Percentiles rank a stretch among this genome's conserved stretches.
Evolutionary conservation across 208 protist species (phyloP).

Genomic region (Leptomonas seymouri): DNA sequence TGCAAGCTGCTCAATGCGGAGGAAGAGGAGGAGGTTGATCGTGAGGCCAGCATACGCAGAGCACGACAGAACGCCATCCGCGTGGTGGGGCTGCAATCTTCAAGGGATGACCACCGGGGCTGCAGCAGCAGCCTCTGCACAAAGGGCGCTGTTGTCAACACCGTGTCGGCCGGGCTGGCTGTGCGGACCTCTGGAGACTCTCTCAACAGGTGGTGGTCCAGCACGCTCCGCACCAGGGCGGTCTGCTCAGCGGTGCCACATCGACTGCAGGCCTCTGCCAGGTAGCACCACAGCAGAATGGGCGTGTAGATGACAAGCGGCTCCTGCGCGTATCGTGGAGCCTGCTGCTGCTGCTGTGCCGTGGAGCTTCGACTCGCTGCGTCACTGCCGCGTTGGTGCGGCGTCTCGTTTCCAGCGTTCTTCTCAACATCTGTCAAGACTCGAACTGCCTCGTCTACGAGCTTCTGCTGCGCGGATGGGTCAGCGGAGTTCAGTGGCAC

Average conservation of each 20-base stretch:
- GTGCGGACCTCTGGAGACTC: conserved; percentile 10
- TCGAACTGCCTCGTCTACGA: conserved; percentile 49
- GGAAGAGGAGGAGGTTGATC: not conserved
- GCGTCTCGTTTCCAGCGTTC: not conserved
- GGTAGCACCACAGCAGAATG: conserved; percentile 63
- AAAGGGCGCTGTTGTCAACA: conserved; percentile 18
- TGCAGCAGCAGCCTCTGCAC: conserved; percentile 36
- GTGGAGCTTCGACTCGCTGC: not conserved
- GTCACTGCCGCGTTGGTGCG: not conserved
- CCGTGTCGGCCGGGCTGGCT: not conserved
- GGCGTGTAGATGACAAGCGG: conserved; percentile 23
- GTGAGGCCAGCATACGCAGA: conserved; percentile 16
- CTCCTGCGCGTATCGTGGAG: not conserved
- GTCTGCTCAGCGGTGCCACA: conserved; percentile 28
- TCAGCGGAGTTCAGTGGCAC: conserved; percentile 39
- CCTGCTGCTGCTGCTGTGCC: conserved; percentile 1
- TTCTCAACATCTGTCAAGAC: conserved; percentile 35
- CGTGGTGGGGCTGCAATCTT: conserved; percentile 24
- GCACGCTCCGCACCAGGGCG: conserved; percentile 11
- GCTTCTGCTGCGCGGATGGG: conserved; percentile 36
- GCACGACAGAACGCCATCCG: conserved; percentile 29
- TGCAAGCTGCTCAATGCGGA: conserved; percentile 34
- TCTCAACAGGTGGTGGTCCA: conserved; percentile 23
- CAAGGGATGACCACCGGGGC: conserved; percentile 24
- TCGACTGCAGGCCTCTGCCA: conserved; percentile 25